These are phyloP conservation scores for Cinchona pubescens DNA, from an alignment of 257 asterid genomes.

Conservation along the genomic window DNA sequence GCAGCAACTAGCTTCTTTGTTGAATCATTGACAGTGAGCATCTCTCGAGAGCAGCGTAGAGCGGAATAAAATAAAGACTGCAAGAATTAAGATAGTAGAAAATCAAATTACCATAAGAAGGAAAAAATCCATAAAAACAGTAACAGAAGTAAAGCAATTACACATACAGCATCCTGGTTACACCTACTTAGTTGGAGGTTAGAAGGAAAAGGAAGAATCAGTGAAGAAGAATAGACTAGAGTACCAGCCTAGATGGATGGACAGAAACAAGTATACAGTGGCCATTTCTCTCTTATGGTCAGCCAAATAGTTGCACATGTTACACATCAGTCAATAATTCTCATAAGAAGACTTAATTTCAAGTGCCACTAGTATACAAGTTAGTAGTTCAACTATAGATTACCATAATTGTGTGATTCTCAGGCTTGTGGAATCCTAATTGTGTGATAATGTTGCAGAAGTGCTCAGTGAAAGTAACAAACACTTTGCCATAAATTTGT, in stretches of 20 bases:
- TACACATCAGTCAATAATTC: no score
- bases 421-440: neutral
- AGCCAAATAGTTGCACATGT: neutral
- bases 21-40: constrained; percentile 55
- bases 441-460: neutral
- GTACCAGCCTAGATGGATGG: neutral
- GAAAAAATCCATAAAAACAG: neutral
- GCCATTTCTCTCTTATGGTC: neutral
- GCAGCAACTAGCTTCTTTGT: constrained; percentile 62
- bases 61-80: constrained; percentile 78
- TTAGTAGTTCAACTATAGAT: neutral
- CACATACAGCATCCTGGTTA: no score
- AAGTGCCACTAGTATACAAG: neutral
- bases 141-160: neutral
- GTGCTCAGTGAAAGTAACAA: no score
- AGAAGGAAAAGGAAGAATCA: neutral
- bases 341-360: neutral
- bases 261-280: neutral
- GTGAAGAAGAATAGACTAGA: neutral
- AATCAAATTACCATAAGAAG: neutral
- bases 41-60: constrained; percentile 66
- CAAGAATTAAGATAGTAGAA: constrained; percentile 10
- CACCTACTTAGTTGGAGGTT: no score
- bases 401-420: neutral
- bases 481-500: no score